Percentiles rank a stretch among this genome's conserved stretches.
Evolutionary conservation across 164 flowering plant species (phyloP).

Genomic region (Liquidambar formosana): DNA sequence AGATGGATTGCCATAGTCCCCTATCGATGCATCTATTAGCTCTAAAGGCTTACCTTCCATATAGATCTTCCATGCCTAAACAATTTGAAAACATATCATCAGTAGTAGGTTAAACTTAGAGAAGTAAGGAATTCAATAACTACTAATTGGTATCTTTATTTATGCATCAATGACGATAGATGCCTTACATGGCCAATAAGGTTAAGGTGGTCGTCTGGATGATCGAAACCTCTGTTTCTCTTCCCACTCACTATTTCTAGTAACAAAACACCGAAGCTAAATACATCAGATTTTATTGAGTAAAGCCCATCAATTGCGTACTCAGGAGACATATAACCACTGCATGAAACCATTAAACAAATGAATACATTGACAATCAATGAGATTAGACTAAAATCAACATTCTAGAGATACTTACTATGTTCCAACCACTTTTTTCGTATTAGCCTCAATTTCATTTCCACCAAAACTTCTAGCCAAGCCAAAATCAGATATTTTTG

Average conservation of each 20-base stretch:
- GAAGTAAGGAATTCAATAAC: no score
- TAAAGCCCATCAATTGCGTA: conserved; percentile 22
- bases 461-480: no score
- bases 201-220: not conserved
- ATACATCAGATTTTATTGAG: conserved; percentile 24
- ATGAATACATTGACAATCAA: no score
- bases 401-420: not conserved
- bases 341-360: not conserved
- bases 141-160: no score
- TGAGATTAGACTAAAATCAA: no score
- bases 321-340: conserved; percentile 28
- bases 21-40: not conserved
- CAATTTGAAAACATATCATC: no score
- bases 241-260: conserved; percentile 16
- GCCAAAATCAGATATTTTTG: conserved; percentile 1
- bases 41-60: not conserved
- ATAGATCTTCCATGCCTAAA: not conserved
- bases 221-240: conserved; percentile 17
- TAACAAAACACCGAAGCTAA: conserved; percentile 17
- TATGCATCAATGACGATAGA: no score
- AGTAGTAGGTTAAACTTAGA: no score
- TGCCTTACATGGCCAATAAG: not conserved
- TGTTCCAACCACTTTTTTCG: no score
- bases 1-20: not conserved
- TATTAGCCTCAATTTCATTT: not conserved